Evolutionary conservation across 306 rosid genomes (phyloP), one percentile per base, ranked within the genome.

Genomic region (Cucurbita pepo): DNA sequence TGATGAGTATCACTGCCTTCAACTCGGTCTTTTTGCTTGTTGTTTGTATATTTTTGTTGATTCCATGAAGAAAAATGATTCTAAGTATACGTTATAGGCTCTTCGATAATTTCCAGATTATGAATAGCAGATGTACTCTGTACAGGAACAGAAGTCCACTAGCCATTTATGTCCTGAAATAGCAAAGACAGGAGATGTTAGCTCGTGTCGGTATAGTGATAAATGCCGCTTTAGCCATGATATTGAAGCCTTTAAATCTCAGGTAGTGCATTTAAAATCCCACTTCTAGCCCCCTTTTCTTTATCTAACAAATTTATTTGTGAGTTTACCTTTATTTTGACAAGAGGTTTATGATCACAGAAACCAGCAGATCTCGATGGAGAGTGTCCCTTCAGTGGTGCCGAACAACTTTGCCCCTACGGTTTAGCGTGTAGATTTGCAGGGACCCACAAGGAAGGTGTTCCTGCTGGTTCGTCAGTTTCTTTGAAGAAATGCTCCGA

Each of bases 221-320:
- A 89, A 85, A 52, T 94, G 98, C 75, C 96, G 98, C 74, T 87
- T 79, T 83, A 94, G 96, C 85, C 97, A 90, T 56, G 96, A 88
- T 76, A 34, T 93, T 2, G 91, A 88, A 73, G 91, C 84, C 22
- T 93, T 83, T 81, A 88, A 84, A 73, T 86, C 86, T 38, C 94
- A 84, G 97, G 98, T 92, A 66, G 37, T 78, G 8, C 34, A 69
- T 61, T 75, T 64, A 40, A 47, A 67, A 19, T 15, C 37, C 7
- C 19, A 25, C 50, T 16, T 16, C 55, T 71, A 71, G 6, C 55
- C 51, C 69, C 36, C 59, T 36, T 19, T 43, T 64, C 22, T 44
- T 11, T 22, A 44, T 65, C 19, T 45, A 40, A 10, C 40, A 12
- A 37, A 62, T 60, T 19, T 34, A 19, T 44, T 5, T 74, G 67